Conservation (phyloP, 2,329 filamentous ascomycete genomes). For the Exophiala oligosperma region DNA sequence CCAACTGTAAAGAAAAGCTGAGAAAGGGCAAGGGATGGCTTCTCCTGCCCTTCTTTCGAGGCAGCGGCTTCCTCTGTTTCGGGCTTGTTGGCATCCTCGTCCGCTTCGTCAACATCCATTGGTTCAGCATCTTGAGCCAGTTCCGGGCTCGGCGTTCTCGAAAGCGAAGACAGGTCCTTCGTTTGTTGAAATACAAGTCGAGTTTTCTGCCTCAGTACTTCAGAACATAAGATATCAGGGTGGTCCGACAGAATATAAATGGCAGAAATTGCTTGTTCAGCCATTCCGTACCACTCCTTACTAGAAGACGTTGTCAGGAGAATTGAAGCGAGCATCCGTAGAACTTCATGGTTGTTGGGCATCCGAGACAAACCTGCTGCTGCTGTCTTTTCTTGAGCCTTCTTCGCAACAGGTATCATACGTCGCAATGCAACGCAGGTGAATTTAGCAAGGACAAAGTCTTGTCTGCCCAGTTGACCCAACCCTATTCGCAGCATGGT, state of each 20-base stretch:
- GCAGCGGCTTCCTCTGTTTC: conserved; percentile 31
- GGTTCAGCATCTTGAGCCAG: conserved; percentile 31
- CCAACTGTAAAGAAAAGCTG: conserved; percentile 94
- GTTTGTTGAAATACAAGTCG: conserved; percentile 71
- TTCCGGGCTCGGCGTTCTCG: conserved; percentile 35
- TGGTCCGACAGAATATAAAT: conserved; percentile 95
- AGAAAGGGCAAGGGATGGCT: conserved; percentile 74
- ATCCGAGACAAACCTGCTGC: conserved; percentile 65
- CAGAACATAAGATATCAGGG: conserved; percentile 88
- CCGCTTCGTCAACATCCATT: conserved; percentile 33
- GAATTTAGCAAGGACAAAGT: conserved; percentile 88
- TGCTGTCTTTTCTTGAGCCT: conserved; percentile 68
- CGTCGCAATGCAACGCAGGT: conserved; percentile 90
- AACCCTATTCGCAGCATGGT: conserved; percentile 89
- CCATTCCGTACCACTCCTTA: conserved; percentile 92
- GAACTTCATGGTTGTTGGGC: conserved; percentile 86
- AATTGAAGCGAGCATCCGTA: conserved; percentile 77
- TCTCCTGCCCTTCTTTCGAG: conserved; percentile 52
- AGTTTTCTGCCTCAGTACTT: conserved; percentile 84
- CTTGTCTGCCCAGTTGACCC: conserved; percentile 73
- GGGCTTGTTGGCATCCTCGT: conserved; percentile 9
- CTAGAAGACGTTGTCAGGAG: conserved; percentile 82
- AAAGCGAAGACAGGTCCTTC: conserved; percentile 38
- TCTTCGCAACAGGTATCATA: conserved; percentile 82
- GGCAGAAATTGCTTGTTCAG: conserved; percentile 92